Percentiles rank a stretch among this genome's conserved stretches.
Evolutionary conservation across 2,329 filamentous ascomycete species (phyloP).

Genomic region (Parafenestella ontariensis): DNA sequence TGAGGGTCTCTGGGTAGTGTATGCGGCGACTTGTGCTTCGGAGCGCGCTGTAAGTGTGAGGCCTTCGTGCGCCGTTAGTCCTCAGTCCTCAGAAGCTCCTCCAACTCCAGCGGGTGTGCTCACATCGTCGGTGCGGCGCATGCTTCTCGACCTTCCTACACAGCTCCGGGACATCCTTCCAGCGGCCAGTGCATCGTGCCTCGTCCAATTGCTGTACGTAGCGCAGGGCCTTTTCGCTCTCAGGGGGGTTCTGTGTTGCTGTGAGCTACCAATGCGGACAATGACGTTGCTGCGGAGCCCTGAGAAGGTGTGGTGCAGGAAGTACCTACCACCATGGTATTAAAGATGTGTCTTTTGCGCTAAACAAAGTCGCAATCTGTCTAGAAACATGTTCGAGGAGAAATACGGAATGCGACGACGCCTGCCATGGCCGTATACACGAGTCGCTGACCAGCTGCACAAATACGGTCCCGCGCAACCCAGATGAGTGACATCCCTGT

Average conservation of each 20-base stretch:
- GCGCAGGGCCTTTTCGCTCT: slow-evolving; percentile 76
- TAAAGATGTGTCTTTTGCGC: slow-evolving; percentile 38
- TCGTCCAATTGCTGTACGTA: slow-evolving; percentile 85
- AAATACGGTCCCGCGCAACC: slow-evolving; percentile 17
- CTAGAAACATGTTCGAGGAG: slow-evolving; percentile 42
- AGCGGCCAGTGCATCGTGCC: slow-evolving; percentile 86
- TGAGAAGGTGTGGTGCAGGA: not conserved
- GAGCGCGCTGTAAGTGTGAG: slow-evolving; percentile 56
- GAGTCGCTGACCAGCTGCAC: slow-evolving; percentile 26
- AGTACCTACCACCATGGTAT: slow-evolving; percentile 46
- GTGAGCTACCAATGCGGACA: slow-evolving; percentile 33
- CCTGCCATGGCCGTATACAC: slow-evolving; percentile 27
- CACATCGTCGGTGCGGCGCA: slow-evolving; percentile 85
- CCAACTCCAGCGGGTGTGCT: slow-evolving; percentile 37
- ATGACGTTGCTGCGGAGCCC: slow-evolving; percentile 41
- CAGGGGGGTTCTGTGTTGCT: slow-evolving; percentile 51
- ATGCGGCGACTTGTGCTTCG: slow-evolving; percentile 55
- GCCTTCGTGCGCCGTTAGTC: slow-evolving; percentile 42
- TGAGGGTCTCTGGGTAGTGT: slow-evolving; percentile 50
- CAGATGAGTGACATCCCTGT: slow-evolving; percentile 30
- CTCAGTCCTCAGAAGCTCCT: slow-evolving; percentile 1
- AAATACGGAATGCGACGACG: slow-evolving; percentile 28
- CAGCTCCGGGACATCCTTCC: slow-evolving; percentile 85
- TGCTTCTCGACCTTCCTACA: slow-evolving; percentile 95
- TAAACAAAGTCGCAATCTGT: slow-evolving; percentile 24